Base-by-base conservation (phyloP, 495 filamentous ascomycete species). In the Thozetella sp. region DNA sequence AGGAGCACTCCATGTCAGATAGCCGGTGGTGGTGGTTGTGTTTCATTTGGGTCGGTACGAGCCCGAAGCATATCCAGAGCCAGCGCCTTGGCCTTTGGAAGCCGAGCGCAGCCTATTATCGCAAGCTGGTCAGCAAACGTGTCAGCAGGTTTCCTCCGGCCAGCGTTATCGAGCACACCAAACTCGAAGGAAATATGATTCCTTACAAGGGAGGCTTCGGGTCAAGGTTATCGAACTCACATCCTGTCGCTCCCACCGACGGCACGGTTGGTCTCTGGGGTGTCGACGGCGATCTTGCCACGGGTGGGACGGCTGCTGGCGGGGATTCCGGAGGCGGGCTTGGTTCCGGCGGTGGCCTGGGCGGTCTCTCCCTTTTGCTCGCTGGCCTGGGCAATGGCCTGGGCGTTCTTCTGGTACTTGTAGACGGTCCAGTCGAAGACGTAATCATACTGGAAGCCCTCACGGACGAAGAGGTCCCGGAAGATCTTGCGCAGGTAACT, bases 351-450 rank as follows among this genome's bases (percentile, higher is more conserved):
- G 51, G 79, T 82, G 52, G 83, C 83, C 62, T 69, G 65, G 58
- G 55, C 56, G 40, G 63, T 61, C 22, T 66, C 91, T 90, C 25
- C 77, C 76, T 34, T 78, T 74, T 25, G 74, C 79, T 69, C 74
- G 63, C 66, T 69, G 63, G 66, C 72, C 57, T 73, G 71, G 52
- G 69, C 70, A 11, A 78, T 76, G 54, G 87, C 87, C 72, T 89
- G 86, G 69, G 90, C 84, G 67, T 98, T 98, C 89, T 98, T 98
- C 84, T 98, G 96, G 82, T 99, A 99, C 85, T 98, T 99, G 86
- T 99, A 98, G 70, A 99, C 96, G 59, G 96, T 99, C 96, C 96
- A 99, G 78, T 99, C 96, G 72, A 99, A 99, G 67, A 99, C 96
- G 66, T 99, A 98, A 76, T 99, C 96, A 72, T 99, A 99, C 78